Percentiles rank a stretch among this genome's conserved stretches.
Evolutionary conservation across 140 eudicot species (phyloP).

Genomic region (Erigeron philadelphicus): DNA sequence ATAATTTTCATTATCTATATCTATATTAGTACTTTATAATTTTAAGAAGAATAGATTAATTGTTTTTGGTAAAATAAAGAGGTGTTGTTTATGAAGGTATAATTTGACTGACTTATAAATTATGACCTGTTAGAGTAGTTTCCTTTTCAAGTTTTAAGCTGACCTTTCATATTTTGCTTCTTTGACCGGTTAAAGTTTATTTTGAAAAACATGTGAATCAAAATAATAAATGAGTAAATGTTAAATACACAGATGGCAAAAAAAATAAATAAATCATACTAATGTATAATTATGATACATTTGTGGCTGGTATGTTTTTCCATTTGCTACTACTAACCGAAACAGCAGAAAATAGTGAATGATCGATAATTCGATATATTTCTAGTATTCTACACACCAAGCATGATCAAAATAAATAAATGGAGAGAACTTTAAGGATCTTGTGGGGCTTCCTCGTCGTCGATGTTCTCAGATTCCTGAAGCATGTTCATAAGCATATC

Average conservation of each 20-base stretch:
- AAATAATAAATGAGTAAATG: background rate
- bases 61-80: background rate
- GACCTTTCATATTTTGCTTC: background rate
- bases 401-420: conserved; percentile 19
- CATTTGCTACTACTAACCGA: conserved; percentile 9
- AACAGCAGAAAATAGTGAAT: conserved; percentile 7
- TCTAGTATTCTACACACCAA: conserved; percentile 10
- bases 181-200: background rate
- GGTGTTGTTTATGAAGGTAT: background rate
- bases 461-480: conserved; percentile 52
- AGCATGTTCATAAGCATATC: conserved; percentile 83
- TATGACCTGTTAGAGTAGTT: background rate
- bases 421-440: conserved; percentile 34
- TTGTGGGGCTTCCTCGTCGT: conserved; percentile 42
- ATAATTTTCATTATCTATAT: background rate
- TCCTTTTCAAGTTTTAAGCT: background rate
- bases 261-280: background rate
- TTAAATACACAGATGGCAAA: background rate
- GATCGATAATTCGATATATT: conserved; percentile 4
- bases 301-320: conserved; percentile 6
- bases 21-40: no score
- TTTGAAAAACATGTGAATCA: background rate
- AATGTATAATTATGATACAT: conserved; percentile 1
- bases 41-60: background rate
- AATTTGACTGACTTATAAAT: background rate